Base-by-base conservation (phyloP, 1,284 basidiomycete genomes). In the Ustilago trichophora region DNA sequence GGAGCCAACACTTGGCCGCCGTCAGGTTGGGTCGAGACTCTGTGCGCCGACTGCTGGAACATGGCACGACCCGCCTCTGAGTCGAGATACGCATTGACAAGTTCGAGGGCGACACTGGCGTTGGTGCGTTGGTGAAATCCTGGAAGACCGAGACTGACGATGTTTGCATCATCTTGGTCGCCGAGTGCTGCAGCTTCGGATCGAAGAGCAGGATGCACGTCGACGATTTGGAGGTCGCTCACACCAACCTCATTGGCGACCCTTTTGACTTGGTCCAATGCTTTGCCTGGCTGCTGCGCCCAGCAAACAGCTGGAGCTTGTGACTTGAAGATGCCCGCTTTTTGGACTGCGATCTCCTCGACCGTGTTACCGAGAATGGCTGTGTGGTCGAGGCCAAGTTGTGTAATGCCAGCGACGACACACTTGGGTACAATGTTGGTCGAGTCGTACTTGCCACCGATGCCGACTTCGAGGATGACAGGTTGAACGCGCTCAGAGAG, bases 391-490 rank as follows among this genome's bases (percentile, higher is more conserved):
- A 98, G 86, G 0, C 96, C 96, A 6, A 98, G 86, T 10, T 93
- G 87, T 7, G 93, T 91, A 34, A 98, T 86, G 7, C 93, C 96
- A 0, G 94, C 92, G 5, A 91, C 91, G 18, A 94, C 81, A 0
- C 96, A 96, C 60, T 87, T 87, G 0, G 92, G 93, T 1, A 98
- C 92, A 62, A 97, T 88, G 78, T 99, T 99, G 25, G 96, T 99
- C 75, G 92, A 93, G 81, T 99, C 96, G 78, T 92, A 93, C 21
- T 87, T 86, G 18, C 96, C 96, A 15, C 96, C 96, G 18, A 99
- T 91, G 13, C 96, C 96, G 31, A 98, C 96, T 85, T 99, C 96
- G 26, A 99, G 86, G 37, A 99, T 87, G 0, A 94, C 93, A 4
- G 92, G 93, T 73, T 93, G 88, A 15, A 91, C 89, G 76, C 88